Evolutionary conservation across 306 rosid genomes (phyloP).

Genomic region (Datisca glomerata): DNA sequence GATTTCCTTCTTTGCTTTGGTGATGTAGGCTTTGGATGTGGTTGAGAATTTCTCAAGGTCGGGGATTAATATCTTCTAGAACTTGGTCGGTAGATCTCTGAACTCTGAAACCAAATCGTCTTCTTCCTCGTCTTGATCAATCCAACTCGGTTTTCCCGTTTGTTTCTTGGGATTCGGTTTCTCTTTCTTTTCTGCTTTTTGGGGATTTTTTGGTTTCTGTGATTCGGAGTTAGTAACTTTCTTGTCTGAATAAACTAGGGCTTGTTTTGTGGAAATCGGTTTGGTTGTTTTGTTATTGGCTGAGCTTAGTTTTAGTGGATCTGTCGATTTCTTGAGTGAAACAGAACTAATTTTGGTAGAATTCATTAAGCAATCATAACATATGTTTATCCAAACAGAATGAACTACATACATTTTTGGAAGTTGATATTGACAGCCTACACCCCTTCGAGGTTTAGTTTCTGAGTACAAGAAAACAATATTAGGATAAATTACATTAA

Average conservation of each 20-base stretch:
- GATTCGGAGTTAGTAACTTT: too few relatives aligned
- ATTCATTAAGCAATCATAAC: too few relatives aligned
- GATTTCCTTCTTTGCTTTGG: constrained; percentile 58
- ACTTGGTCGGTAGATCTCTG: constrained; percentile 44
- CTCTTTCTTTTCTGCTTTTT: constrained; percentile 10
- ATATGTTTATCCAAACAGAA: too few relatives aligned
- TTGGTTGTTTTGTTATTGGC: constrained; percentile 58
- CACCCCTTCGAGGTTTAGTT: too few relatives aligned
- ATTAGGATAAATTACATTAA: too few relatives aligned
- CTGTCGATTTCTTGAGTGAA: constrained; percentile 40
- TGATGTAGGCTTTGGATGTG: constrained; percentile 57
- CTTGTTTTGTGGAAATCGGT: constrained; percentile 31
- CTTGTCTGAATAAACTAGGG: constrained; percentile 15
- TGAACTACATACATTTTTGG: too few relatives aligned
- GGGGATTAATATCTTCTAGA: constrained; percentile 61
- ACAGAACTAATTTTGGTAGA: too few relatives aligned
- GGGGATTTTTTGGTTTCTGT: constrained; percentile 6
- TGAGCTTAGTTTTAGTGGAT: constrained; percentile 29
- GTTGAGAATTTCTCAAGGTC: constrained; percentile 71
- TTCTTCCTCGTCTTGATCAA: constrained; percentile 38
- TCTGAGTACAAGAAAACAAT: too few relatives aligned
- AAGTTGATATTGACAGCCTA: too few relatives aligned
- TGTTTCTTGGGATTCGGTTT: constrained; percentile 29
- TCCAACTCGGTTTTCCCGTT: constrained; percentile 31
- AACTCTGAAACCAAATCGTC: constrained; percentile 51